These are phyloP conservation scores for Pseudocercospora cruenta DNA, from an alignment of 2,329 filamentous ascomycete genomes.

Conservation along the genomic window DNA sequence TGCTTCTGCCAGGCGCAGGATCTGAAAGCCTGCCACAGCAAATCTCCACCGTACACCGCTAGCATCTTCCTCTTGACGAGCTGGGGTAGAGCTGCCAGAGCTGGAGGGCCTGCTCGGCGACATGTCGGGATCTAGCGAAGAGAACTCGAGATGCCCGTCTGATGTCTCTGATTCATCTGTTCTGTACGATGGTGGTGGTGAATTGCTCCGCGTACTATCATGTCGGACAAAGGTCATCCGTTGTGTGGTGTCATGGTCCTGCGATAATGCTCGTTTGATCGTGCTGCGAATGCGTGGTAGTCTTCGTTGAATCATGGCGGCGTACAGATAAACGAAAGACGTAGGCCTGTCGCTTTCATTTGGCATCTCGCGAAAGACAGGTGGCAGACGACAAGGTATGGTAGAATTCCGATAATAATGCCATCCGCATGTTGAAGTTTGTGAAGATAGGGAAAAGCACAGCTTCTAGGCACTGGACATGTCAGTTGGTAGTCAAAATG, in stretches of 20 bases:
- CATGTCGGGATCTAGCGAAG: conserved; percentile 12
- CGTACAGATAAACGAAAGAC: conserved; percentile 54
- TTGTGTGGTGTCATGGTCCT: conserved; percentile 11
- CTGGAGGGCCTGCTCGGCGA: conserved; percentile 27
- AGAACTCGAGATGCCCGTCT: conserved; percentile 19
- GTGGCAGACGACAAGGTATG: conserved; percentile 1
- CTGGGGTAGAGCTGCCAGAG: conserved; percentile 25
- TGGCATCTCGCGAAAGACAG: neutral
- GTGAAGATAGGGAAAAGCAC: neutral
- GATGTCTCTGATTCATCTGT: conserved; percentile 12
- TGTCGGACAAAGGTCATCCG: conserved; percentile 10
- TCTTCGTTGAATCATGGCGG: conserved; percentile 56
- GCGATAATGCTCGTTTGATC: conserved; percentile 42
- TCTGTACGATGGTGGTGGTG: conserved; percentile 43
- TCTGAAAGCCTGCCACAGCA: conserved; percentile 54
- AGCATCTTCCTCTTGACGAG: conserved; percentile 14
- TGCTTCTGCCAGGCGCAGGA: conserved; percentile 51
- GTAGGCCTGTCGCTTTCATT: conserved; percentile 1
- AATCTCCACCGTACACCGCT: conserved; percentile 56
- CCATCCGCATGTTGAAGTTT: neutral
- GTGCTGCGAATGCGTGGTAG: conserved; percentile 55
- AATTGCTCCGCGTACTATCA: conserved; percentile 33
- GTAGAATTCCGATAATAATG: neutral
- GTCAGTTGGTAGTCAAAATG: neutral
- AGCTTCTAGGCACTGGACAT: neutral